Conservation (phyloP, 1,139 yeast species). For the Lizanozyma gosingica region DNA sequence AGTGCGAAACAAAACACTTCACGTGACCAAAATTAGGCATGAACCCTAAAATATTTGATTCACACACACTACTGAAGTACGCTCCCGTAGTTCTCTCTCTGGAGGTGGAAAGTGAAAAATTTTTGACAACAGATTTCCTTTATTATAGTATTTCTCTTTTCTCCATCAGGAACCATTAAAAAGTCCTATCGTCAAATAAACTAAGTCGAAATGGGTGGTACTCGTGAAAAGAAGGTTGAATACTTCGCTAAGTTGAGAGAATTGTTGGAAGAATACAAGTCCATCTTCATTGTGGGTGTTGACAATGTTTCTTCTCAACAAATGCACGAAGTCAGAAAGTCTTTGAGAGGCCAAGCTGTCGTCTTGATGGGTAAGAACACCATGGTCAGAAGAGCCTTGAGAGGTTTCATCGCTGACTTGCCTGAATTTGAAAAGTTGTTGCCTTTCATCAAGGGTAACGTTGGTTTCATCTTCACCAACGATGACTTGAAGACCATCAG, state of each 20-base stretch:
- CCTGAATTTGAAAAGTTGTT: slow-evolving; percentile 94
- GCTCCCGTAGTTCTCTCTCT: too few species aligned
- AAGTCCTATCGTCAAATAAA: slow-evolving; percentile 76
- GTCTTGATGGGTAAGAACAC: slow-evolving; percentile 99
- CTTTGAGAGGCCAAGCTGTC: slow-evolving; percentile 89
- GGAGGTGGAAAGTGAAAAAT: background rate
- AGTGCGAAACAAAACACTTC: too few species aligned
- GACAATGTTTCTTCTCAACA: slow-evolving; percentile 99
- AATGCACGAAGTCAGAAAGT: slow-evolving; percentile 99
- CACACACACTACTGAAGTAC: too few species aligned
- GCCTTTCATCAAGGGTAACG: slow-evolving; percentile 95
- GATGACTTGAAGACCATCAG: slow-evolving; percentile 85
- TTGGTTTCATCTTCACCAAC: slow-evolving; percentile 99
- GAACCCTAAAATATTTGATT: too few species aligned
- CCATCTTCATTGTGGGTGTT: slow-evolving; percentile 97
- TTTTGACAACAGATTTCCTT: background rate
- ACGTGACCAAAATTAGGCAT: too few species aligned
- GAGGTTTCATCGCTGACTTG: slow-evolving; percentile 87
- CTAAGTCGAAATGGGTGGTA: slow-evolving; percentile 99
- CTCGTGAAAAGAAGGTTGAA: slow-evolving; percentile 94
- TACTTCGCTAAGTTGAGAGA: slow-evolving; percentile 94
- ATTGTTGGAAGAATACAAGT: slow-evolving; percentile 93
- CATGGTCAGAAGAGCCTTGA: slow-evolving; percentile 99
- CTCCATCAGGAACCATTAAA: slow-evolving; percentile 57
- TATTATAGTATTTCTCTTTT: slow-evolving; percentile 2